Evolutionary conservation across 192 early-diverging fungal genomes (phyloP).

Genomic region (Gaertneriomyces sp.): DNA sequence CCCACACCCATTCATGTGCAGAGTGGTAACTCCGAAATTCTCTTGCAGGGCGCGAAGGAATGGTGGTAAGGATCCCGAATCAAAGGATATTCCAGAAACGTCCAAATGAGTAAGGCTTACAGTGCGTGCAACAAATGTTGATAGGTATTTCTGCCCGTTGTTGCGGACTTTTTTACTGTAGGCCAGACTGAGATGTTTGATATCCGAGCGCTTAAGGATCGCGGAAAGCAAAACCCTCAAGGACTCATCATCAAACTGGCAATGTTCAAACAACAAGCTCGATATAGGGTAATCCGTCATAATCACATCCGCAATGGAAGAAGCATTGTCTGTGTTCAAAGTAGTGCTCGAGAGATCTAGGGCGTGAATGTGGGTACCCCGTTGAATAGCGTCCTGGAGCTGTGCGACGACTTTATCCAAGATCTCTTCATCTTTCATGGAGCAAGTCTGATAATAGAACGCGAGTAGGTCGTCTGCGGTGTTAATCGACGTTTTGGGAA

Average conservation of each 20-base stretch:
- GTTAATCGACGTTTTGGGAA: neutral
- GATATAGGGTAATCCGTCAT: conserved; percentile 12
- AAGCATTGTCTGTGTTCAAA: conserved; percentile 6
- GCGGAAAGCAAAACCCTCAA: conserved; percentile 10
- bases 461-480: conserved; percentile 9
- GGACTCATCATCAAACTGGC: conserved; percentile 11
- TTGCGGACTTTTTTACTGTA: conserved; percentile 12
- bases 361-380: neutral
- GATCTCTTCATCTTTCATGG: conserved; percentile 14
- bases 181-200: neutral
- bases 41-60: conserved; percentile 60
- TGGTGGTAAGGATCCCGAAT: conserved; percentile 65
- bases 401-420: conserved; percentile 10
- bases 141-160: conserved; percentile 4
- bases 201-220: neutral
- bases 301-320: conserved; percentile 8
- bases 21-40: conserved; percentile 38
- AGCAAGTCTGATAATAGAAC: conserved; percentile 13
- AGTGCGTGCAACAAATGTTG: neutral
- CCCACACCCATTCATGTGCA: conserved; percentile 52
- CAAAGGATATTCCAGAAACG: conserved; percentile 65
- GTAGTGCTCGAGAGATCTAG: conserved; percentile 11
- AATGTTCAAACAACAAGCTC: neutral
- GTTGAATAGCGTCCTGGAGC: conserved; percentile 4
- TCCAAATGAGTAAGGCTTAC: conserved; percentile 39